Evolutionary conservation across 2,329 filamentous ascomycete species (phyloP).

Genomic region (Fusarium aywerte): DNA sequence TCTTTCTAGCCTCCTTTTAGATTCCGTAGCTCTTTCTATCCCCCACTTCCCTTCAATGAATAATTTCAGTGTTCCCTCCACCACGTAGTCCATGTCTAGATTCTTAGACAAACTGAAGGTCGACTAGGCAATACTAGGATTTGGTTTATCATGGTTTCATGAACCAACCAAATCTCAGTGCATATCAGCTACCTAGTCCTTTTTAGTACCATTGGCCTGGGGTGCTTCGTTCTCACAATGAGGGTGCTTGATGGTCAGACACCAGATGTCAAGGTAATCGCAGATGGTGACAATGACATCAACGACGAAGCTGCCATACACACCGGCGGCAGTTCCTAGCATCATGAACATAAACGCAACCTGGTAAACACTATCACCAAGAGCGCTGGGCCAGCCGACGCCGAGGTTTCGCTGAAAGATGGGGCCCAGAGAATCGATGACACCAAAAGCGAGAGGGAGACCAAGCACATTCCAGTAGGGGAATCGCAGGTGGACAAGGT

Average conservation of each 20-base stretch:
- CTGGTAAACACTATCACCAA: slow-evolving; percentile 84
- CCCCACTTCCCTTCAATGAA: neutral
- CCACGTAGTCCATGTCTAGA: neutral
- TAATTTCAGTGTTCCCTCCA: slow-evolving; percentile 2
- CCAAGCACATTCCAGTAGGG: slow-evolving; percentile 90
- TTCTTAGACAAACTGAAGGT: neutral
- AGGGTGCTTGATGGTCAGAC: slow-evolving; percentile 93
- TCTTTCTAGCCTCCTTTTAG: slow-evolving; percentile 15
- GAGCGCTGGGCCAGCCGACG: slow-evolving; percentile 79
- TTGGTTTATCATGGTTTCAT: neutral
- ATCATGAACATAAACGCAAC: slow-evolving; percentile 91
- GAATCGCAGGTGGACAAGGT: slow-evolving; percentile 87
- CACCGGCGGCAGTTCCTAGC: slow-evolving; percentile 82
- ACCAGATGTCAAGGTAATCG: slow-evolving; percentile 98
- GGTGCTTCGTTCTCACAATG: slow-evolving; percentile 58
- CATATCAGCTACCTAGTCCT: slow-evolving; percentile 45
- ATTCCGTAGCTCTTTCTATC: slow-evolving; percentile 7
- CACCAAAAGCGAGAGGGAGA: slow-evolving; percentile 79
- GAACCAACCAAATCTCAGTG: neutral
- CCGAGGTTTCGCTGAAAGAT: slow-evolving; percentile 67
- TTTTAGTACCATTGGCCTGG: slow-evolving; percentile 51
- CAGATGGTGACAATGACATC: slow-evolving; percentile 98
- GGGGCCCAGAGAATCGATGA: slow-evolving; percentile 83
- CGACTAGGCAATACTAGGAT: neutral
- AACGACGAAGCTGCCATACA: slow-evolving; percentile 98